These are phyloP conservation scores for Fraxinus cuspidata DNA, from an alignment of 257 asterid species.

Conservation along the genomic window DNA sequence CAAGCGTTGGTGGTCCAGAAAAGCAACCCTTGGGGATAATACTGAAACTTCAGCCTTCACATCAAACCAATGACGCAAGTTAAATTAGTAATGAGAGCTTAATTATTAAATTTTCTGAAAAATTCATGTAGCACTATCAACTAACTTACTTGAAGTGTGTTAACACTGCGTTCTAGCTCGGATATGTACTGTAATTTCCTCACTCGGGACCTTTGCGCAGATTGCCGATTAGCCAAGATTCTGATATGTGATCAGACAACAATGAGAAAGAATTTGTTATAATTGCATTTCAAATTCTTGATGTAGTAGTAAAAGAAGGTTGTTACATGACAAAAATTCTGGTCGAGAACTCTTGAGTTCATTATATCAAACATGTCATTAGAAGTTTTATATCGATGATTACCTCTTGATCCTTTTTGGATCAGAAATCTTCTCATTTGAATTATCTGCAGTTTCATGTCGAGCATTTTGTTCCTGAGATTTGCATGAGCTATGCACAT, in stretches of 20 bases:
- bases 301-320: too few relatives aligned
- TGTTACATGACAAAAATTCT: too few relatives aligned
- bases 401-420: constrained; percentile 93
- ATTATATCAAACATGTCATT: background rate
- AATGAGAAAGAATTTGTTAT: too few relatives aligned
- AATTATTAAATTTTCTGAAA: background rate
- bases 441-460: constrained; percentile 39
- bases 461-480: constrained; percentile 42
- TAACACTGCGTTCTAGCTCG: constrained; percentile 86
- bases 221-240: constrained; percentile 92
- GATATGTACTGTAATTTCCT: constrained; percentile 89
- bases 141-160: constrained; percentile 69
- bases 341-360: background rate
- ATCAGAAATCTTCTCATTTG: constrained; percentile 57
- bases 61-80: background rate
- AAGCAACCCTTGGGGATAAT: constrained; percentile 90
- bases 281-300: background rate
- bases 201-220: constrained; percentile 94
- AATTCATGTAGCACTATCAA: background rate
- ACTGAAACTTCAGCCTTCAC: constrained; percentile 88
- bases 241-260: constrained; percentile 31
- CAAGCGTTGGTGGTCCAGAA: constrained; percentile 90
- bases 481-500: constrained; percentile 60
- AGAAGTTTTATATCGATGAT: background rate
- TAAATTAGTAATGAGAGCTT: background rate